Percentiles rank a stretch among this genome's conserved stretches.
Conservation (phyloP, 176 grass and related monocot genomes). For the Carex pumila region DNA sequence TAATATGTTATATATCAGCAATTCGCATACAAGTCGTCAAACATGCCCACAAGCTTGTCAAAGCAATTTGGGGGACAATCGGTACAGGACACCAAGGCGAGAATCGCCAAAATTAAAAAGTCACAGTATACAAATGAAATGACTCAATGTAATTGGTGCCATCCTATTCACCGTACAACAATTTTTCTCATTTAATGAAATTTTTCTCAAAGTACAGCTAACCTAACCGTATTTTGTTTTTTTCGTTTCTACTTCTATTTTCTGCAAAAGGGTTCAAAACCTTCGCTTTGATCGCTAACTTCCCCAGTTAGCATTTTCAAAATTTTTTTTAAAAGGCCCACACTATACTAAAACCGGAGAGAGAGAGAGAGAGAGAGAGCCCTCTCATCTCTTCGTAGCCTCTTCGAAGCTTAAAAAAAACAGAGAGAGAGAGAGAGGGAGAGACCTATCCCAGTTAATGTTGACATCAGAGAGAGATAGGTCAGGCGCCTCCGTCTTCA, state of each 20-base stretch:
- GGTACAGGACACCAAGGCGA: not conserved
- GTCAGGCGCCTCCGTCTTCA: slow-evolving; percentile 40
- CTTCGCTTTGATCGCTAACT: not conserved
- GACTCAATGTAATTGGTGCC: not conserved
- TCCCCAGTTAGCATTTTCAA: not conserved
- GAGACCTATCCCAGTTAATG: slow-evolving; percentile 90
- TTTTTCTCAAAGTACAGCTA: not conserved
- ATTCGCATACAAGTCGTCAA: not conserved
- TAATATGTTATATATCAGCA: not conserved
- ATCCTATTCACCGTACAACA: too few species aligned
- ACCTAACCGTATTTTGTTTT: not conserved
- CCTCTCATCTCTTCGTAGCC: too few species aligned
- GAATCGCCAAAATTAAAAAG: not conserved
- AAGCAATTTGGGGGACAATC: not conserved
- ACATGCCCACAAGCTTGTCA: not conserved
- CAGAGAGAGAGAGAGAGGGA: not conserved
- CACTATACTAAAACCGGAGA: not conserved
- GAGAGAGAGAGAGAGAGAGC: not conserved
- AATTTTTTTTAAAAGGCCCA: slow-evolving; percentile 8
- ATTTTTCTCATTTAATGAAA: not conserved
- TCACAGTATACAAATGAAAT: not conserved
- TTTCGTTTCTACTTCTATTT: not conserved
- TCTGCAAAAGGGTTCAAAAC: not conserved
- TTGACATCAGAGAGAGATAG: slow-evolving; percentile 69
- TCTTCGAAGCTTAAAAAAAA: not conserved